A percentile compares a stretch with the other conserved stretches of the same genome.
Conservation (phyloP, 2,329 filamentous ascomycete genomes). For the Botrytis sinoallii region DNA sequence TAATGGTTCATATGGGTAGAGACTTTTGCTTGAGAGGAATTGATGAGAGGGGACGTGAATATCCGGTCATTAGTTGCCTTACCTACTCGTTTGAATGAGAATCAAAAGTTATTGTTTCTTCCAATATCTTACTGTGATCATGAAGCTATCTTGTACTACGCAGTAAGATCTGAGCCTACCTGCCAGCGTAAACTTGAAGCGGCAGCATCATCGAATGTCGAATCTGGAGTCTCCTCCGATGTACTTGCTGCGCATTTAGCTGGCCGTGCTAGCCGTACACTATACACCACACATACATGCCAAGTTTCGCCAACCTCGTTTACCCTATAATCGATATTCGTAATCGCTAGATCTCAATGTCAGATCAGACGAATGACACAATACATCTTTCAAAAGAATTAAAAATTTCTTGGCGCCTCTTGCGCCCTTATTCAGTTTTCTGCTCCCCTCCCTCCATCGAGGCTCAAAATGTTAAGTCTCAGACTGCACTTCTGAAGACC, state of each 20-base stretch:
- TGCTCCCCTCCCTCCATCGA: background rate
- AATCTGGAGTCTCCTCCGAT: background rate
- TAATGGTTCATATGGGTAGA: background rate
- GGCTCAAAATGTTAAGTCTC: background rate
- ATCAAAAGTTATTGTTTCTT: slow-evolving; percentile 8
- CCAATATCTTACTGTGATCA: background rate
- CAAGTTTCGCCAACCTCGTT: background rate
- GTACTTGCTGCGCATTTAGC: background rate
- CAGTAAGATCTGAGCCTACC: background rate
- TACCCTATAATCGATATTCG: background rate
- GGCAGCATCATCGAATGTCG: too few species aligned
- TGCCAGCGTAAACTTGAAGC: background rate
- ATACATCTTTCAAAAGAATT: background rate
- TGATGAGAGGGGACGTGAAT: background rate
- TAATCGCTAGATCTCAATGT: background rate
- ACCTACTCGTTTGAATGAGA: background rate
- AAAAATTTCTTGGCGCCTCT: background rate
- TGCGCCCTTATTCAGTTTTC: background rate
- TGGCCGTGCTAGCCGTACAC: background rate
- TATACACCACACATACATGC: background rate
- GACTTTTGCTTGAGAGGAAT: background rate
- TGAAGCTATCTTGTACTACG: background rate
- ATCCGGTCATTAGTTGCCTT: background rate
- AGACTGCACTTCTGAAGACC: background rate
- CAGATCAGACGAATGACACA: background rate